Base-by-base conservation (phyloP, 164 flowering plant species). In the Platanus orientalis region DNA sequence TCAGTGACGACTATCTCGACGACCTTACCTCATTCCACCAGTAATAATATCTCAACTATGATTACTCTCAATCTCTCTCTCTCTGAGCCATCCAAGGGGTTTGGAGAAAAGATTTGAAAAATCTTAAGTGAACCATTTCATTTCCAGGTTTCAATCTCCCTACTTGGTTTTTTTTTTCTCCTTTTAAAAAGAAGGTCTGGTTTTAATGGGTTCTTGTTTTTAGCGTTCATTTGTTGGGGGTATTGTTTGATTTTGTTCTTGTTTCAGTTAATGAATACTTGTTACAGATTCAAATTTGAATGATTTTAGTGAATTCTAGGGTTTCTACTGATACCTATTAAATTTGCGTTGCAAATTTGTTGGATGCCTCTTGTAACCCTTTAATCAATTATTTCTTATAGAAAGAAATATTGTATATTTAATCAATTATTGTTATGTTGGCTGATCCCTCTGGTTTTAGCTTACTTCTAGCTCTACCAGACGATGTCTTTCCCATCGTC, bases 401-500 rank as follows among this genome's bases (percentile, higher is more conserved):
- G n/a, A n/a, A n/a, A n/a, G n/a, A n/a, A n/a, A n/a, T n/a, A n/a
- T n/a, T n/a, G n/a, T n/a, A n/a, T n/a, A n/a, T n/a, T n/a, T n/a
- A n/a, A n/a, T 45, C 49, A 45, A 2, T 45, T 45, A 2, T 16
- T 45, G 19, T 45, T 16, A 45, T 45, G 49, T 16, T 17, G 49
- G 49, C 81, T 40, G 78, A 71, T 58, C 29, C 54, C 13, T 80
- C 82, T 58, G 86, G 83, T 25, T 78, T 80, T 30, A 71, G 78
- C 69, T 70, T 83, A 76, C 71, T 89, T 42, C 61, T 79, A 27
- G 66, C 84, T 65, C 73, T 92, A 26, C 97, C 96, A 7, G 96
- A 90, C 60, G 98, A 92, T 75, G 74, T 92, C 7, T 77, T 90
- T 54, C 65, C 80, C 20, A 57, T 84, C 47, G 65, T 92, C 3